Percentiles rank a stretch among this genome's conserved stretches.
Conservation (phyloP, 345 rosid genomes). For the Moricandia arvensis region DNA sequence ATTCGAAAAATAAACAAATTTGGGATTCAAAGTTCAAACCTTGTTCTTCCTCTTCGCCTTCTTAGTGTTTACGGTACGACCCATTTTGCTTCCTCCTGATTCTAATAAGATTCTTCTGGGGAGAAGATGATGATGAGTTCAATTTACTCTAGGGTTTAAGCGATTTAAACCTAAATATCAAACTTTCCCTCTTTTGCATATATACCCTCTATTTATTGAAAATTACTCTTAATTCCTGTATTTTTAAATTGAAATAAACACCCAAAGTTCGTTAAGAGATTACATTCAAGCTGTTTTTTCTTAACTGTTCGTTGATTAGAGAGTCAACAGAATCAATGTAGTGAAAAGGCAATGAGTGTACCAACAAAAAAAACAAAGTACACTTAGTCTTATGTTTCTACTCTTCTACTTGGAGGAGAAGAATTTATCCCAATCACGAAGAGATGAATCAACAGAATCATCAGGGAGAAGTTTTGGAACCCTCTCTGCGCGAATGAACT, state of each 20-base stretch:
- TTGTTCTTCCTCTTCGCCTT: not conserved
- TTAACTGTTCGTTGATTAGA: slow-evolving; percentile 18
- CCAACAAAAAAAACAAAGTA: slow-evolving; percentile 19
- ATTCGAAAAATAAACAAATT: not conserved
- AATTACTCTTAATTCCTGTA: not conserved
- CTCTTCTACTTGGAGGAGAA: slow-evolving; percentile 36
- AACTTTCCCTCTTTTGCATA: not conserved
- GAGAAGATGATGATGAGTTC: slow-evolving; percentile 11
- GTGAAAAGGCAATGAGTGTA: slow-evolving; percentile 10
- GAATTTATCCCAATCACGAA: slow-evolving; percentile 31
- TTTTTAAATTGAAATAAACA: not conserved
- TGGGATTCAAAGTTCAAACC: not conserved
- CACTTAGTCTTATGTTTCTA: slow-evolving; percentile 9
- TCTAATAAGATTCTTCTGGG: not conserved
- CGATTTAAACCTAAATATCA: slow-evolving; percentile 6
- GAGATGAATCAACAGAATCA: slow-evolving; percentile 38
- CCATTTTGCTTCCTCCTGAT: slow-evolving; percentile 45
- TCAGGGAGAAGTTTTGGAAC: slow-evolving; percentile 47
- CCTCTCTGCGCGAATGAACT: slow-evolving; percentile 53
- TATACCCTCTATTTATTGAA: not conserved
- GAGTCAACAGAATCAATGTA: slow-evolving; percentile 5
- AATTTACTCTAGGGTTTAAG: slow-evolving; percentile 33
- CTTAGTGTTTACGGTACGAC: slow-evolving; percentile 38
- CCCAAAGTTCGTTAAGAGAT: slow-evolving; percentile 8
- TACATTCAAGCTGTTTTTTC: not conserved